Conservation (phyloP, 148 eudicot species). For the Nepenthes mirabilis region DNA sequence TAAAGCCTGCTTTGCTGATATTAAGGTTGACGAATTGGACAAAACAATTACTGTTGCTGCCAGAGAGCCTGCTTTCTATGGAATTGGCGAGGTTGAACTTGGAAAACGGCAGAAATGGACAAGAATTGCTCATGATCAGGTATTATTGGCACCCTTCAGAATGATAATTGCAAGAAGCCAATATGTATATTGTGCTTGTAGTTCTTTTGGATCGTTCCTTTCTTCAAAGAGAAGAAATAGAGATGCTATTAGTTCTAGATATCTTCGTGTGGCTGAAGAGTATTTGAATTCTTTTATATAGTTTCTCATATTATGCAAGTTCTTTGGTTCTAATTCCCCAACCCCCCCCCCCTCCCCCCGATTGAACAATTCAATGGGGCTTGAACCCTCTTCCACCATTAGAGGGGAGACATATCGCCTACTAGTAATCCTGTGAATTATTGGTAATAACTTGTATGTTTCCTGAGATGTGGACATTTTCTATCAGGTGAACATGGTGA, state of each 20-base stretch:
- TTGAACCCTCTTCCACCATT: no score
- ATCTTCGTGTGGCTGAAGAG: no score
- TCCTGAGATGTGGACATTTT: conserved; percentile 3
- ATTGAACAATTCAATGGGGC: no score
- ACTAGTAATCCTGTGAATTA: no score
- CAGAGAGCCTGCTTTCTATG: conserved; percentile 59
- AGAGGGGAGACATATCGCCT: no score
- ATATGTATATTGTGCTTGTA: neutral
- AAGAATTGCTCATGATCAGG: conserved; percentile 1
- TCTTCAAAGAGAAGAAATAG: no score
- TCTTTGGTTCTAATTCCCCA: no score
- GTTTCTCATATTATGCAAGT: neutral
- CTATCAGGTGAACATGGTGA: conserved; percentile 56
- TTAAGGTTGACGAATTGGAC: conserved; percentile 97
- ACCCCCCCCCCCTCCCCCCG: no score
- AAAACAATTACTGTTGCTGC: conserved; percentile 76
- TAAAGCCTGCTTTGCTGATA: conserved; percentile 38
- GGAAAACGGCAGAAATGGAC: conserved; percentile 69
- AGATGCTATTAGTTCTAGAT: no score
- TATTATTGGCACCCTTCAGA: neutral
- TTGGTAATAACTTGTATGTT: neutral
- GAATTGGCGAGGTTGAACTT: conserved; percentile 61
- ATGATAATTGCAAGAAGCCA: neutral
- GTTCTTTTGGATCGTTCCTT: neutral
- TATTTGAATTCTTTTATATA: neutral